Evolutionary conservation across 2,329 filamentous ascomycete genomes (phyloP).

Genomic region (Polytolypa hystricis): DNA sequence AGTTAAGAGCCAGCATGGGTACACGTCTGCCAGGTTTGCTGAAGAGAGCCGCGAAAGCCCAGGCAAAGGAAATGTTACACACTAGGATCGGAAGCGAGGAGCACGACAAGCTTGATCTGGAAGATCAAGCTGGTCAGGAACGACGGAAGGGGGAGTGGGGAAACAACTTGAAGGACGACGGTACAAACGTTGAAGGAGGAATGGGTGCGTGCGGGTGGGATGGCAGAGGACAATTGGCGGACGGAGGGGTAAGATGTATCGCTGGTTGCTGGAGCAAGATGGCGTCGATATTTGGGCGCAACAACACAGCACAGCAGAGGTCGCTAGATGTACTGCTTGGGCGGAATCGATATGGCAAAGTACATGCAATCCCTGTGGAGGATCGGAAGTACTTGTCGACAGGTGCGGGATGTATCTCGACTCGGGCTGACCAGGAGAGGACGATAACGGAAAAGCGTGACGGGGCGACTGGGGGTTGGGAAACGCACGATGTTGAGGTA

Average conservation of each 20-base stretch:
- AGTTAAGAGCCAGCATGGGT: slow-evolving; percentile 11
- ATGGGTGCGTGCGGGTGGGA: background rate
- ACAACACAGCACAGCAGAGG: background rate
- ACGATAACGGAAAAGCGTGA: no score
- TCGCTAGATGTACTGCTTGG: background rate
- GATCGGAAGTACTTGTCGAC: no score
- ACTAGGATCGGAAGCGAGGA: slow-evolving; percentile 9
- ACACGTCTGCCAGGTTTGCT: slow-evolving; percentile 6
- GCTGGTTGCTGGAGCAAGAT: background rate
- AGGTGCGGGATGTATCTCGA: no score
- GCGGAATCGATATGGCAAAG: background rate
- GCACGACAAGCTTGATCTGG: slow-evolving; percentile 11
- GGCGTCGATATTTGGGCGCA: background rate
- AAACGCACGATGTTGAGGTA: no score
- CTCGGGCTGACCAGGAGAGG: no score
- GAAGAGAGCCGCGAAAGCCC: slow-evolving; percentile 1
- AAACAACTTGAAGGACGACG: background rate
- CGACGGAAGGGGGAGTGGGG: slow-evolving; percentile 1
- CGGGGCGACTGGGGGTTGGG: no score
- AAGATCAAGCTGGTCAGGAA: slow-evolving; percentile 10
- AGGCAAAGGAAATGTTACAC: slow-evolving; percentile 10
- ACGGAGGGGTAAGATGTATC: background rate
- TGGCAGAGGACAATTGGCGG: slow-evolving; percentile 2
- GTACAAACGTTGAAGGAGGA: slow-evolving; percentile 6
- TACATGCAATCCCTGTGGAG: no score